These are phyloP conservation scores for Trypanosoma avium DNA, from an alignment of 208 protist genomes.

Conservation along the genomic window DNA sequence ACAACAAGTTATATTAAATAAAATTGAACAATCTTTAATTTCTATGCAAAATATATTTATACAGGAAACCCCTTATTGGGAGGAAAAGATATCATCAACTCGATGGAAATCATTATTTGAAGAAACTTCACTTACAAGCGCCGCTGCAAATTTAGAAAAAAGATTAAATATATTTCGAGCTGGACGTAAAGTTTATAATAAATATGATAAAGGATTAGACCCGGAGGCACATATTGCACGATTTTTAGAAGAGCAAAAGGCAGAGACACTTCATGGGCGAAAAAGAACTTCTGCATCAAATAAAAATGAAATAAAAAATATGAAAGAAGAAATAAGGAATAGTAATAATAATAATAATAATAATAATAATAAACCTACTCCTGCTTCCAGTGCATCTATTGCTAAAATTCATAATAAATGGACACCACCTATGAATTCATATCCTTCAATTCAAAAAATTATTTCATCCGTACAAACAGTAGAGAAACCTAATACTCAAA, in stretches of 20 bases:
- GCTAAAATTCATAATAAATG: not conserved
- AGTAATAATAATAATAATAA: too few species aligned
- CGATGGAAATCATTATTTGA: not conserved
- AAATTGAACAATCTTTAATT: conserved; percentile 3
- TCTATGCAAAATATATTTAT: not conserved
- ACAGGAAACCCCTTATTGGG: not conserved
- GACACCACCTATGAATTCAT: not conserved
- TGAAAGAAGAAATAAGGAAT: too few species aligned
- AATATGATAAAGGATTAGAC: conserved; percentile 21
- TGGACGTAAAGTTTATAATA: conserved; percentile 1
- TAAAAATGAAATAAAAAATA: not conserved
- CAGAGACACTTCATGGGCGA: not conserved
- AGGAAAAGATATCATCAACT: not conserved
- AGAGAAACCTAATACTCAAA: too few species aligned
- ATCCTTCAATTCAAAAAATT: not conserved
- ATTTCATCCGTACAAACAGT: not conserved
- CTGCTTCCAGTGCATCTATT: not conserved
- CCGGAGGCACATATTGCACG: conserved; percentile 16
- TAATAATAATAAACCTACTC: too few species aligned
- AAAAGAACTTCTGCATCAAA: not conserved
- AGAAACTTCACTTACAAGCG: not conserved
- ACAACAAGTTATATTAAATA: conserved; percentile 1
- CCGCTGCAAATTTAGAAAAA: not conserved
- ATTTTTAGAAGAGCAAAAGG: conserved; percentile 16
- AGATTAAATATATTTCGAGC: conserved; percentile 5